Conservation (phyloP, 2,329 filamentous ascomycete genomes). For the Capronia americana region DNA sequence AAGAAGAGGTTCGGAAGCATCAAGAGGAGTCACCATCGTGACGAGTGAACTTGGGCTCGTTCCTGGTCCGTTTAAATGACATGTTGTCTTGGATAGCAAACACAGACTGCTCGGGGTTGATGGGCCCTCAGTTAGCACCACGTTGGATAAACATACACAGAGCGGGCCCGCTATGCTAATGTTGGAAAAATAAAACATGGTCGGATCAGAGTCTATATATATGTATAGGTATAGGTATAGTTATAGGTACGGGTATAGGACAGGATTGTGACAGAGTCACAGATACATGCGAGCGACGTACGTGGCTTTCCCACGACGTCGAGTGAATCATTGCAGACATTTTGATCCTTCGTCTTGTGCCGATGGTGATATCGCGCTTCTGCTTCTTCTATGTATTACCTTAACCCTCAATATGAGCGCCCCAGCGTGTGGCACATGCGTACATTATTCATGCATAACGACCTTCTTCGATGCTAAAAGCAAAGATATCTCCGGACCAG, state of each 20-base stretch:
- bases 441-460: too few species aligned
- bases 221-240: neutral
- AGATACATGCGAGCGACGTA: neutral
- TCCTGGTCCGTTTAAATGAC: neutral
- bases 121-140: neutral
- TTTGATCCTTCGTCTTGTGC: neutral
- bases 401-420: too few species aligned
- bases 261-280: neutral
- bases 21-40: conserved; percentile 30
- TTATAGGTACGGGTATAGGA: neutral
- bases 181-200: neutral
- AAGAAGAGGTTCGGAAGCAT: conserved; percentile 40
- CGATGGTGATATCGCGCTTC: too few species aligned
- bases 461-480: too few species aligned
- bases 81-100: neutral
- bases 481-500: too few species aligned
- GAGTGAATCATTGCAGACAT: neutral
- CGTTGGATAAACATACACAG: neutral
- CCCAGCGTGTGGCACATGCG: too few species aligned
- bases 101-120: neutral
- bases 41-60: conserved; percentile 7
- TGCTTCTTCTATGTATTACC: too few species aligned
- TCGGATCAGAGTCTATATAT: neutral
- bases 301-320: neutral
- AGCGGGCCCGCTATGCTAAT: neutral